These are phyloP conservation scores for Stemphylium beticola DNA, from an alignment of 2,329 filamentous ascomycete species.

Conservation along the genomic window DNA sequence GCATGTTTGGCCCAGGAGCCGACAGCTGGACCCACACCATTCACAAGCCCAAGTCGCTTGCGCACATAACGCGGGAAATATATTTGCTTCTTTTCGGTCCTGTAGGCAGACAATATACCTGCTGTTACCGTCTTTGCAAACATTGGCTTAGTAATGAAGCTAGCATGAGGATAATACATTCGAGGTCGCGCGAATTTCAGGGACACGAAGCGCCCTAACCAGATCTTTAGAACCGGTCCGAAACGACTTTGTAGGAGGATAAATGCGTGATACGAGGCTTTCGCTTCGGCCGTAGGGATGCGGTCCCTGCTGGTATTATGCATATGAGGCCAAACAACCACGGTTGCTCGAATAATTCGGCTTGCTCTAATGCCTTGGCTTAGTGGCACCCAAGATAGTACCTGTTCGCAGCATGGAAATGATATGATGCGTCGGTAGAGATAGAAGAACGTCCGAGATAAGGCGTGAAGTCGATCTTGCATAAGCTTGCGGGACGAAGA, in stretches of 20 bases:
- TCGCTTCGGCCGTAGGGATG: conserved; percentile 20
- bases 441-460: neutral
- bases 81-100: too few relatives aligned
- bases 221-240: conserved; percentile 8
- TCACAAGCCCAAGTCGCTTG: too few relatives aligned
- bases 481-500: too few relatives aligned
- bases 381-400: conserved; percentile 1
- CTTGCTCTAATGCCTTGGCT: neutral
- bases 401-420: neutral
- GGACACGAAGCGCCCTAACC: neutral
- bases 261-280: conserved; percentile 12
- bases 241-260: conserved; percentile 4
- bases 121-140: too few relatives aligned
- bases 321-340: conserved; percentile 1
- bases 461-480: neutral
- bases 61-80: too few relatives aligned
- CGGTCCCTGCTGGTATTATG: conserved; percentile 12
- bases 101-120: too few relatives aligned
- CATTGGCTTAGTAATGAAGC: too few relatives aligned
- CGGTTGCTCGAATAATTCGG: conserved; percentile 6
- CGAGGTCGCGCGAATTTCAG: conserved; percentile 6
- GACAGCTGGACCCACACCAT: neutral
- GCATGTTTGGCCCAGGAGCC: conserved; percentile 13
- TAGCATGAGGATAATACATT: too few relatives aligned
- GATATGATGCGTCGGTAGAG: too few relatives aligned